Conservation (phyloP, 2,329 filamentous ascomycete species). For the Botrytis byssoidea region DNA sequence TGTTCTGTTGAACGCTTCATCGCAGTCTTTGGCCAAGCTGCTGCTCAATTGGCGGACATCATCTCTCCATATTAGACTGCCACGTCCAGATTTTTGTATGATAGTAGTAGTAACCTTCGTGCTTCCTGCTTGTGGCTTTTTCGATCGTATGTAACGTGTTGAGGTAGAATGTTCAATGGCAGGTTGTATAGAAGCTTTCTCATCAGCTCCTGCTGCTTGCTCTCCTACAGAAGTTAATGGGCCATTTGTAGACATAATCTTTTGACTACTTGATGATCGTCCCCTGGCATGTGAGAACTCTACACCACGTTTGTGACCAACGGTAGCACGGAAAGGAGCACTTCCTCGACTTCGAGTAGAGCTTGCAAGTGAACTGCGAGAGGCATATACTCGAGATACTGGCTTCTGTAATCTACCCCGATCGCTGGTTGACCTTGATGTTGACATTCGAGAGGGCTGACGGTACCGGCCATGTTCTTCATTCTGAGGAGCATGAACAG, state of each 20-base stretch:
- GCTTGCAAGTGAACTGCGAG: slow-evolving; percentile 49
- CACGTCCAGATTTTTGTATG: slow-evolving; percentile 25
- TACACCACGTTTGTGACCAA: slow-evolving; percentile 59
- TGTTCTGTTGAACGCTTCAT: slow-evolving; percentile 82
- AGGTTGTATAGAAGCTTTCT: slow-evolving; percentile 25
- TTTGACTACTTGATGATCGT: slow-evolving; percentile 25
- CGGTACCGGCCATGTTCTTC: slow-evolving; percentile 11
- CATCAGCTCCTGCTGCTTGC: slow-evolving; percentile 32
- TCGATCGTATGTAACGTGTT: slow-evolving; percentile 36
- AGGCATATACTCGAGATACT: slow-evolving; percentile 40
- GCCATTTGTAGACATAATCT: slow-evolving; percentile 14
- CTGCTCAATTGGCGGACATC: slow-evolving; percentile 81
- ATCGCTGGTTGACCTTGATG: slow-evolving; percentile 19
- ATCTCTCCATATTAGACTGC: slow-evolving; percentile 55
- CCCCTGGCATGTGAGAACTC: slow-evolving; percentile 58
- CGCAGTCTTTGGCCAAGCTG: slow-evolving; percentile 84
- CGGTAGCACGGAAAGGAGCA: slow-evolving; percentile 43
- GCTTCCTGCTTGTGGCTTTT: slow-evolving; percentile 27
- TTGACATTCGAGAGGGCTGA: slow-evolving; percentile 7
- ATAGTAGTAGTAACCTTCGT: slow-evolving; percentile 20
- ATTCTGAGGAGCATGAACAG: slow-evolving; percentile 31
- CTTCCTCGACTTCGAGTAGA: slow-evolving; percentile 43
- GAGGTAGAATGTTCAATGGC: slow-evolving; percentile 26
- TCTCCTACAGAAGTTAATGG: slow-evolving; percentile 3
- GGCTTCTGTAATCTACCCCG: slow-evolving; percentile 24